These are phyloP conservation scores for Corrigiola litoralis DNA, from an alignment of 179 eudicot species.

Conservation along the genomic window DNA sequence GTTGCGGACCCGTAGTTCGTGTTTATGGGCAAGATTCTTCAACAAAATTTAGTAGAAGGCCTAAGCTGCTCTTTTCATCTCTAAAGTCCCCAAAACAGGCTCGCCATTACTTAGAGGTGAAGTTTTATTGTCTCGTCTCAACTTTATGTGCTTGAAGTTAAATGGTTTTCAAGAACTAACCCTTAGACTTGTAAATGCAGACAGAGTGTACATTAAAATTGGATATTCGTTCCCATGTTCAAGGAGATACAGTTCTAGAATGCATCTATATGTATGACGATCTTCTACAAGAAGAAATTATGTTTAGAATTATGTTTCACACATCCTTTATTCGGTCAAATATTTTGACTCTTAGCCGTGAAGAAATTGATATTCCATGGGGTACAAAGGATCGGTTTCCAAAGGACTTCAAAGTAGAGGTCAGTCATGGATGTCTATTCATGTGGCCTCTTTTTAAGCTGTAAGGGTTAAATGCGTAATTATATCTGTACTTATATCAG, in stretches of 20 bases:
- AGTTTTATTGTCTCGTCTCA: not conserved
- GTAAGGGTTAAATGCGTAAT: slow-evolving; percentile 41
- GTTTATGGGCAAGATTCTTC: slow-evolving; percentile 82
- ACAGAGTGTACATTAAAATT: slow-evolving; percentile 69
- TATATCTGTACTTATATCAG: slow-evolving; percentile 52
- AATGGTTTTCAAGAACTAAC: slow-evolving; percentile 15
- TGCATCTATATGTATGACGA: slow-evolving; percentile 74
- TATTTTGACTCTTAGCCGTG: slow-evolving; percentile 67
- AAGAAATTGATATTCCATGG: slow-evolving; percentile 83
- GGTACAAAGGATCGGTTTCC: slow-evolving; percentile 74
- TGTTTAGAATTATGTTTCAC: slow-evolving; percentile 89
- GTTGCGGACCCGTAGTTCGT: slow-evolving; percentile 82
- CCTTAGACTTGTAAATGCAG: slow-evolving; percentile 48
- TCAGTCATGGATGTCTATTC: slow-evolving; percentile 15
- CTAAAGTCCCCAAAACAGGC: slow-evolving; percentile 46
- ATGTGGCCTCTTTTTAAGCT: slow-evolving; percentile 17
- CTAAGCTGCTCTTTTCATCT: slow-evolving; percentile 75
- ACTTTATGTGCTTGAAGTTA: not conserved
- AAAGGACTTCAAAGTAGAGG: slow-evolving; percentile 77
- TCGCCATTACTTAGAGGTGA: slow-evolving; percentile 63
- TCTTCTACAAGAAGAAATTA: slow-evolving; percentile 61
- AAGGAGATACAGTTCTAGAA: slow-evolving; percentile 93
- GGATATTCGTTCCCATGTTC: slow-evolving; percentile 66
- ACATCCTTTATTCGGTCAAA: slow-evolving; percentile 79
- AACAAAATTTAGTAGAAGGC: slow-evolving; percentile 51